phyloP scores from a whole-genome alignment of 345 rosid species.

The Salix caprea region DNA sequence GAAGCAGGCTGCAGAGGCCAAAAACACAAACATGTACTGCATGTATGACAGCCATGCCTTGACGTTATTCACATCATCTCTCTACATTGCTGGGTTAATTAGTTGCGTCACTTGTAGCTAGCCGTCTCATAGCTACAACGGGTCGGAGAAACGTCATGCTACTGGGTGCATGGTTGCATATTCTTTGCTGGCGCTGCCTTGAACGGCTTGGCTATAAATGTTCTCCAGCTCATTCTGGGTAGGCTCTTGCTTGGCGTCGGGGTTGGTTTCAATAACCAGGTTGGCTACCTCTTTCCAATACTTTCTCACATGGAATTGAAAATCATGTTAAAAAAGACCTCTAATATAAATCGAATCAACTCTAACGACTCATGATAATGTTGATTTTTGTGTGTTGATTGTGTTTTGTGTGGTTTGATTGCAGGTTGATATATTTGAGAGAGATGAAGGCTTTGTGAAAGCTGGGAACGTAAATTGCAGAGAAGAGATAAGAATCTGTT shows the following conservation, averaged over 20 bases:
- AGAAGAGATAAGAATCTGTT: no score
- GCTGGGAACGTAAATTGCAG: no score
- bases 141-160: slow-evolving; percentile 78
- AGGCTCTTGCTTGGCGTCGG: slow-evolving; percentile 82
- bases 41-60: slow-evolving; percentile 55
- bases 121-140: no score
- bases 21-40: slow-evolving; percentile 51
- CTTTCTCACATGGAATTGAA: background rate
- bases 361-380: no score
- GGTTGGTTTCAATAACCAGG: slow-evolving; percentile 91
- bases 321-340: no score
- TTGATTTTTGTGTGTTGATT: no score
- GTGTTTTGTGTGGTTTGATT: no score
- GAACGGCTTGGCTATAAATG: slow-evolving; percentile 56
- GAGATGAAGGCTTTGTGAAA: no score
- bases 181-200: slow-evolving; percentile 69
- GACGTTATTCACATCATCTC: slow-evolving; percentile 73
- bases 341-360: no score
- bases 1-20: slow-evolving; percentile 44
- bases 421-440: no score
- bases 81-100: slow-evolving; percentile 63
- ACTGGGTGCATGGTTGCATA: slow-evolving; percentile 62
- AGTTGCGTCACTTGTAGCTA: slow-evolving; percentile 52
- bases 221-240: slow-evolving; percentile 63
- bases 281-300: background rate